Evolutionary conservation across 1,139 yeast species (phyloP).

Genomic region (Yamadazyma diospyri): DNA sequence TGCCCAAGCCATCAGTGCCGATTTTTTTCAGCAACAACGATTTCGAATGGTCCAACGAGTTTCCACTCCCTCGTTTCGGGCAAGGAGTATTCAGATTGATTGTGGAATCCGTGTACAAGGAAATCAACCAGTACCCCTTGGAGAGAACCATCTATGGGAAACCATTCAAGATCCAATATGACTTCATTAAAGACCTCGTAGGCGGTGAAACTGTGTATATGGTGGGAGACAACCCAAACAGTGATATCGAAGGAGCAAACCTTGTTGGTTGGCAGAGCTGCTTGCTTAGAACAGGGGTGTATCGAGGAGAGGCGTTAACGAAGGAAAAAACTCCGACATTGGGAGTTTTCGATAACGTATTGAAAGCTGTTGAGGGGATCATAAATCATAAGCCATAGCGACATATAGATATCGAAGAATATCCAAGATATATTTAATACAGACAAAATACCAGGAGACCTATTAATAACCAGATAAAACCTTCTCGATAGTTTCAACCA

Average conservation of each 20-base stretch:
- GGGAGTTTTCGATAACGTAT: conserved; percentile 50
- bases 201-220: conserved; percentile 61
- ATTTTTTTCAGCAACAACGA: conserved; percentile 86
- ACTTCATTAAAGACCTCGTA: conserved; percentile 53
- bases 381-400: conserved; percentile 14
- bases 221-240: conserved; percentile 96
- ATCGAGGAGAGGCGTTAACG: conserved; percentile 54
- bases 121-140: conserved; percentile 44
- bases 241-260: conserved; percentile 89
- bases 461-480: conserved; percentile 38
- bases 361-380: conserved; percentile 38
- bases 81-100: conserved; percentile 83
- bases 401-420: no score
- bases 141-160: conserved; percentile 73
- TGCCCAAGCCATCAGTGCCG: conserved; percentile 61
- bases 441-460: no score
- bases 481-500: conserved; percentile 48
- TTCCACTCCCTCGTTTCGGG: conserved; percentile 76
- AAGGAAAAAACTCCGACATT: conserved; percentile 35
- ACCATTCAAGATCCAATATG: conserved; percentile 77
- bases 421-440: neutral
- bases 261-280: conserved; percentile 84
- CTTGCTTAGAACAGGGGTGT: conserved; percentile 85
- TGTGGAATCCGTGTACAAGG: conserved; percentile 60
- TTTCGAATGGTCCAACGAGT: conserved; percentile 87